A percentile compares a stretch with the other conserved stretches of the same genome.
Evolutionary conservation across 805 yeast species (phyloP).

Genomic region (Wickerhamomyces bovis): DNA sequence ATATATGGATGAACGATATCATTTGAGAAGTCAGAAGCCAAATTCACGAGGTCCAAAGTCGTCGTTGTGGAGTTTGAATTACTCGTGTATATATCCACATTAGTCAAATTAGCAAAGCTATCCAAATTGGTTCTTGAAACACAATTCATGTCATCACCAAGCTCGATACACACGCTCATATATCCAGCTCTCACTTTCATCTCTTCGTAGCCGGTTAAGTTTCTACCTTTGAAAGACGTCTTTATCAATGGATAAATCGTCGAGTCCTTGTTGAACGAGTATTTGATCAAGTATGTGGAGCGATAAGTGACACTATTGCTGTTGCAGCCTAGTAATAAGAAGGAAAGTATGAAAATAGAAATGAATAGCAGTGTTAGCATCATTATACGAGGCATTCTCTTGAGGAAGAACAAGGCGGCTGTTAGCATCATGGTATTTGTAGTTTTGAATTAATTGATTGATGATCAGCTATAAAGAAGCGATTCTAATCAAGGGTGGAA

Average conservation of each 20-base stretch:
- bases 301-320: conserved; percentile 35
- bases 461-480: neutral
- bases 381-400: conserved; percentile 37
- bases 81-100: conserved; percentile 30
- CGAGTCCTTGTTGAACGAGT: conserved; percentile 42
- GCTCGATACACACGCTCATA: conserved; percentile 47
- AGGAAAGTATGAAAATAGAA: conserved; percentile 44
- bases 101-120: conserved; percentile 23
- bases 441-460: no score
- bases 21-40: conserved; percentile 40
- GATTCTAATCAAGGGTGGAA: neutral
- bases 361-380: conserved; percentile 39
- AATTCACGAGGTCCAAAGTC: conserved; percentile 37
- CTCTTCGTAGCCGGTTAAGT: conserved; percentile 30
- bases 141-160: conserved; percentile 31
- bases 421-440: conserved; percentile 5
- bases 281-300: conserved; percentile 43
- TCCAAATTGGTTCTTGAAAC: conserved; percentile 26
- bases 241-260: conserved; percentile 35
- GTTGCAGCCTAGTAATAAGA: conserved; percentile 52
- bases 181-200: conserved; percentile 49
- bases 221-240: conserved; percentile 29
- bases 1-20: conserved; percentile 49
- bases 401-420: conserved; percentile 24
- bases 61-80: conserved; percentile 27